Evolutionary conservation across 257 asterid species (phyloP), one percentile per base, ranked within the genome.

Genomic region (Salvia miltiorrhiza): DNA sequence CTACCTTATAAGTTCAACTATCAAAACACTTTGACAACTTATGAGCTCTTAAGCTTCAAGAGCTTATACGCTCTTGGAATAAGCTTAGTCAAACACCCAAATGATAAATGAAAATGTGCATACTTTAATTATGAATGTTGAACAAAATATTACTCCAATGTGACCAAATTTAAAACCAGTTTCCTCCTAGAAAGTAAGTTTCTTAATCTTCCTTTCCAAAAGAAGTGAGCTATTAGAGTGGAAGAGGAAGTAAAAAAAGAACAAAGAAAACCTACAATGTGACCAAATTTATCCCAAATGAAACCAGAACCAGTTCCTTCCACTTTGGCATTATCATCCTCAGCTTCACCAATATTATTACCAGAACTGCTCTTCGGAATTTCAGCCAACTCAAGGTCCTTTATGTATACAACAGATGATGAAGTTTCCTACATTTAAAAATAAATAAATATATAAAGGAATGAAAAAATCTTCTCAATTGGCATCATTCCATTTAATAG

Each of bases 271-370:
- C 88, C 12, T 79, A 92, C 98, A 87, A 92, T 89, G 82, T 92
- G 98, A 71, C 98, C 96, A 76, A 78, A 92, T 81, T 79, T 70
- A 76, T 92, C 97, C 98, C 97, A 92, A 60, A 92, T 81, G 81
- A 92, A 92, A 70, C 98, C 98, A 20, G 98, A 92, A 72, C 98
- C 98, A 60, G 96, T 83, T 69, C 97, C 97, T 82, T 90, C 86
- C 73, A 87, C 87, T 79, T 85, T 89, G 39, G 82, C 79, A 74
- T 78, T 80, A 52, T 80, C 95, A 40, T 77, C 90, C 43, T 80
- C 85, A 1, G 58, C 81, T 13, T 70, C 75, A 70, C 9, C 20
- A 70, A 74, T 28, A 44, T 12, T 57, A 23, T 43, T 77, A 24
- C 62, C 81, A 50, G 81, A 76, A 53, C 81, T 73, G 69, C 63